A percentile compares a stretch with the other conserved stretches of the same genome.
Conservation (phyloP, 805 yeast species). For the Kuraishia cidri region DNA sequence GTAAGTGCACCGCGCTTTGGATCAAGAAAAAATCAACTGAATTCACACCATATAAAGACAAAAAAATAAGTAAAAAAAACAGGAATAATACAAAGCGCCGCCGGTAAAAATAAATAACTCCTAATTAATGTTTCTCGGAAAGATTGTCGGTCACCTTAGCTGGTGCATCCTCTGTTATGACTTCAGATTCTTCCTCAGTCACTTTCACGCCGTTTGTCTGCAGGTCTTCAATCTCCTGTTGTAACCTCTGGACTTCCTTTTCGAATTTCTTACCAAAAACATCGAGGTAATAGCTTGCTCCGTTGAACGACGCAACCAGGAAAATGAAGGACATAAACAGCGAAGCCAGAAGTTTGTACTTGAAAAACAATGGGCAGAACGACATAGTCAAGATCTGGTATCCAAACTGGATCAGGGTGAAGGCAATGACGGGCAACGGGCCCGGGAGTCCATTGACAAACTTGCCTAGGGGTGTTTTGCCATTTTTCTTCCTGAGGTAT, state of each 20-base stretch:
- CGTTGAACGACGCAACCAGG: constrained; percentile 76
- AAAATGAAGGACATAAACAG: constrained; percentile 67
- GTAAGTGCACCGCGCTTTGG: too few species aligned
- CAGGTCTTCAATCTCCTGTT: constrained; percentile 58
- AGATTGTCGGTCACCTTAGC: too few species aligned
- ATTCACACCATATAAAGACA: too few species aligned
- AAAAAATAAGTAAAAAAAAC: too few species aligned
- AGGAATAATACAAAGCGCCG: too few species aligned
- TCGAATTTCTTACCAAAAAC: constrained; percentile 86
- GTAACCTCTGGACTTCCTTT: constrained; percentile 69
- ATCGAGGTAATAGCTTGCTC: constrained; percentile 92
- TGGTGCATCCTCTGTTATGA: too few species aligned
- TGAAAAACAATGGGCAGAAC: constrained; percentile 84
- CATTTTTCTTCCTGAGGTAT: constrained; percentile 66
- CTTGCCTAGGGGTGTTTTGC: constrained; percentile 55
- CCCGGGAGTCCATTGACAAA: constrained; percentile 79
- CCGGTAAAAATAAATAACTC: too few species aligned
- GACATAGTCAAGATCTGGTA: constrained; percentile 85
- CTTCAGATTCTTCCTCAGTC: too few species aligned
- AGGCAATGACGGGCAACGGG: constrained; percentile 80
- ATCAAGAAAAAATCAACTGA: too few species aligned
- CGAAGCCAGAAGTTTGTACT: constrained; percentile 56
- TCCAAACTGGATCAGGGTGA: constrained; percentile 76
- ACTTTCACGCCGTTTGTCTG: too few species aligned
- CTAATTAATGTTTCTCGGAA: too few species aligned